Percentiles rank a stretch among this genome's conserved stretches.
phyloP scores from a whole-genome alignment of 495 filamentous ascomycete species.

The Neurospora sp. region DNA sequence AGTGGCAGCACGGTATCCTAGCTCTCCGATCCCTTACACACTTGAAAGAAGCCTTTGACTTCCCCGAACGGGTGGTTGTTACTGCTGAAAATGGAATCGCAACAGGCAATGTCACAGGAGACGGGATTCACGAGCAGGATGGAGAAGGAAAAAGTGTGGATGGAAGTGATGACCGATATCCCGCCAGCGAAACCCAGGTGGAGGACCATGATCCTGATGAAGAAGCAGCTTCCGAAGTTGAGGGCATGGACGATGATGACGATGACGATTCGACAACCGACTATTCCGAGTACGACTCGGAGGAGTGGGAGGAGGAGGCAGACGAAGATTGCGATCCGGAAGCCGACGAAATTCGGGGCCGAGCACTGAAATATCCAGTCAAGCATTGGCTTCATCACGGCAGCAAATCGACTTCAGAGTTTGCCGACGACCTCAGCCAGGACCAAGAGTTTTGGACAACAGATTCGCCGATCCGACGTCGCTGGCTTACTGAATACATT shows the following conservation, averaged over 20 bases:
- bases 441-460: constrained; percentile 25
- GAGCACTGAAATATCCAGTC: constrained; percentile 18
- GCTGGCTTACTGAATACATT: constrained; percentile 27
- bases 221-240: not conserved
- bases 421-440: constrained; percentile 23
- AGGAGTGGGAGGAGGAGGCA: not conserved
- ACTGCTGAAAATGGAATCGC: not conserved
- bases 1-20: constrained; percentile 30
- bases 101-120: not conserved
- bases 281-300: not conserved
- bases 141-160: not conserved
- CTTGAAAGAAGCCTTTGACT: constrained; percentile 12
- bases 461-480: constrained; percentile 20
- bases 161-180: not conserved
- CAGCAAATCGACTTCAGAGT: constrained; percentile 26
- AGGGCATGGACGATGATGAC: not conserved
- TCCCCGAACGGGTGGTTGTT: not conserved
- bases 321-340: not conserved
- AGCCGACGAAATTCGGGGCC: not conserved
- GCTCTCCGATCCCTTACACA: constrained; percentile 25
- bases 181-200: not conserved
- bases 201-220: not conserved
- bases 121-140: not conserved
- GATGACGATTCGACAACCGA: not conserved
- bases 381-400: constrained; percentile 31